Conservation (phyloP, 345 rosid genomes). For the Capsella bursapastoris region DNA sequence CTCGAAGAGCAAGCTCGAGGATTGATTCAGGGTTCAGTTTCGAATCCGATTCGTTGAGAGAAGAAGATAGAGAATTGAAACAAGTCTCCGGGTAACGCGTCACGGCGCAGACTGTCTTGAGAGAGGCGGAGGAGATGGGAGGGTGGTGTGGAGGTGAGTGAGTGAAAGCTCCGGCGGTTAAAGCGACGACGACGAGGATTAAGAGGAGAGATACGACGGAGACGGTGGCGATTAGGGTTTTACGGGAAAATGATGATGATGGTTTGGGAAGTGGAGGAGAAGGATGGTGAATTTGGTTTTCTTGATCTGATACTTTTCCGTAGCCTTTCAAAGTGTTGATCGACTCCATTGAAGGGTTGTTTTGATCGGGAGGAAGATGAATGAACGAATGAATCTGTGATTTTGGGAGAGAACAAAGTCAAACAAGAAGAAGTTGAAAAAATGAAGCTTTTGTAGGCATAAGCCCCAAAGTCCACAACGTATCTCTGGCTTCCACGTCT, state of each 20-base stretch:
- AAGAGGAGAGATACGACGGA: slow-evolving; percentile 53
- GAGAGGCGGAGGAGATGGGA: slow-evolving; percentile 42
- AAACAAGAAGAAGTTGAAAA: too few relatives aligned
- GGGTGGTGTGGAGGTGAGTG: slow-evolving; percentile 47
- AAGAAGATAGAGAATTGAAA: slow-evolving; percentile 57
- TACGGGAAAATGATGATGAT: slow-evolving; percentile 29
- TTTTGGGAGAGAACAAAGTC: too few relatives aligned
- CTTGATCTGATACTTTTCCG: slow-evolving; percentile 59
- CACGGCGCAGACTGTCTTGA: slow-evolving; percentile 60
- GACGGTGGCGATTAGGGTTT: slow-evolving; percentile 44
- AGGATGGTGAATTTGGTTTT: slow-evolving; percentile 42
- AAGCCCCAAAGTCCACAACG: too few relatives aligned
- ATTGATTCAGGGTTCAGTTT: slow-evolving; percentile 61
- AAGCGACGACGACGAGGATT: slow-evolving; percentile 48
- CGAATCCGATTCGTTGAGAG: slow-evolving; percentile 45
- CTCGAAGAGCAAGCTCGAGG: slow-evolving; percentile 59
- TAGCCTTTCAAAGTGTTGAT: slow-evolving; percentile 67
- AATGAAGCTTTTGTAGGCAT: too few relatives aligned
- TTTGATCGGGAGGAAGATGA: too few relatives aligned
- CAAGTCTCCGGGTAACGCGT: slow-evolving; percentile 72
- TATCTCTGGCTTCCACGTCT: too few relatives aligned
- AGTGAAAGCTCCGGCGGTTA: slow-evolving; percentile 47
- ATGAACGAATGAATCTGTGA: too few relatives aligned
- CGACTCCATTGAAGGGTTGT: slow-evolving; percentile 57
- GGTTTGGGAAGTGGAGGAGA: slow-evolving; percentile 41